Conservation (phyloP, 345 rosid genomes). For the Brassica carinata region DNA sequence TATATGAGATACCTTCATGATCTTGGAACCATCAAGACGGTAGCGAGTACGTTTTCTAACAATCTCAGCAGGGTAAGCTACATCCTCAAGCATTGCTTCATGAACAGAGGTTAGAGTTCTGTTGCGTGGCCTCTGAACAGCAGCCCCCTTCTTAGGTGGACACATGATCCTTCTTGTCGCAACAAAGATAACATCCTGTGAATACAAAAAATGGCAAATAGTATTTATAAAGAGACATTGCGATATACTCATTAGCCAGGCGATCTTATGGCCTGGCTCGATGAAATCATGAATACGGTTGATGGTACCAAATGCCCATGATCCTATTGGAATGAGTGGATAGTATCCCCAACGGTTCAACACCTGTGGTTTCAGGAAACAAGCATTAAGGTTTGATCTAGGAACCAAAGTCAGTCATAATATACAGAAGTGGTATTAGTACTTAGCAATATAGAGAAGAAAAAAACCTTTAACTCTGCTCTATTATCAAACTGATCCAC, state of each 20-base stretch:
- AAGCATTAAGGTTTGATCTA: constrained; percentile 1
- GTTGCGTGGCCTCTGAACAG: constrained; percentile 79
- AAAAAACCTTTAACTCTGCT: constrained; percentile 56
- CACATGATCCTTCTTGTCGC: constrained; percentile 77
- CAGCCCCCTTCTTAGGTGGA: constrained; percentile 96
- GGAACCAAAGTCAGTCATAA: not conserved
- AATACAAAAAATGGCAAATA: not conserved
- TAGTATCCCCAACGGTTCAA: constrained; percentile 46
- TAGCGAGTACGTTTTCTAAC: constrained; percentile 81
- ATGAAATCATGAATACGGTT: constrained; percentile 82
- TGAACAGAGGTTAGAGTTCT: constrained; percentile 91
- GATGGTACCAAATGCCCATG: constrained; percentile 92
- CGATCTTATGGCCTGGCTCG: constrained; percentile 80
- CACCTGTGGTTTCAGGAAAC: constrained; percentile 47
- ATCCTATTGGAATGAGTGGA: constrained; percentile 92
- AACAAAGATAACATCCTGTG: constrained; percentile 74
- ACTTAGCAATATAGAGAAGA: not conserved
- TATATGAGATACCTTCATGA: constrained; percentile 52
- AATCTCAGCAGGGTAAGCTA: constrained; percentile 85
- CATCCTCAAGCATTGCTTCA: constrained; percentile 83
- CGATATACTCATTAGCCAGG: constrained; percentile 57
- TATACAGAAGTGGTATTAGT: not conserved
- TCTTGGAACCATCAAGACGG: constrained; percentile 80
- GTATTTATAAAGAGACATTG: not conserved
- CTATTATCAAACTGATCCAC: constrained; percentile 42